These are phyloP conservation scores for Rauvolfia tetraphylla DNA, from an alignment of 257 asterid species.

Conservation along the genomic window DNA sequence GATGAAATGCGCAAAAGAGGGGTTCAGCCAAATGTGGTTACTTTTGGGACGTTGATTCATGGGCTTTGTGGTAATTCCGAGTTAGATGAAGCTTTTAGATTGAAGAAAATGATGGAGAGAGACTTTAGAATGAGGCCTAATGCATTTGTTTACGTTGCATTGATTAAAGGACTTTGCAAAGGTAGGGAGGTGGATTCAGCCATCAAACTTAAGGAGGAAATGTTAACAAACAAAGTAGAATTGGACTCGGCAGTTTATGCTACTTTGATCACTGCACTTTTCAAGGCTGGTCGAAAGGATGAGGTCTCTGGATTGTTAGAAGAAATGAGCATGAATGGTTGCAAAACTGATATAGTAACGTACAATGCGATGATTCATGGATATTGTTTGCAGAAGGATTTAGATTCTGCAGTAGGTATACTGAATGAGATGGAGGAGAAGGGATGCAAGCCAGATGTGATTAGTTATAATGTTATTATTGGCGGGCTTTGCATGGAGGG, in stretches of 20 bases:
- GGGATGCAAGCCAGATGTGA: slow-evolving; percentile 60
- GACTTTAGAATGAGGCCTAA: slow-evolving; percentile 45
- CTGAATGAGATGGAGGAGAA: slow-evolving; percentile 58
- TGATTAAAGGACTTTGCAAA: slow-evolving; percentile 68
- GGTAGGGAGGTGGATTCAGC: slow-evolving; percentile 36
- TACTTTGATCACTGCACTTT: slow-evolving; percentile 58
- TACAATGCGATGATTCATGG: slow-evolving; percentile 65
- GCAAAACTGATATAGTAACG: slow-evolving; percentile 54
- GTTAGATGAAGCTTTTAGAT: slow-evolving; percentile 38
- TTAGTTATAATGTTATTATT: slow-evolving; percentile 36
- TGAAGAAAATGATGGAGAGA: slow-evolving; percentile 59
- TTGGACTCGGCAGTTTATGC: slow-evolving; percentile 61
- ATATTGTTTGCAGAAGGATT: slow-evolving; percentile 54
- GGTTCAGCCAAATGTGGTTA: slow-evolving; percentile 53
- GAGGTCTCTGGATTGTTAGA: slow-evolving; percentile 40
- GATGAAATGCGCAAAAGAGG: slow-evolving; percentile 62
- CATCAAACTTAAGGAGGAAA: slow-evolving; percentile 55
- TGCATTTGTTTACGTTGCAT: slow-evolving; percentile 43
- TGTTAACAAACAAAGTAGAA: slow-evolving; percentile 47
- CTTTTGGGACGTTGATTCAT: slow-evolving; percentile 67
- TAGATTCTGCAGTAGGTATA: slow-evolving; percentile 48
- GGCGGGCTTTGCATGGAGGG: slow-evolving; percentile 51
- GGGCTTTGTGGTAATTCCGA: slow-evolving; percentile 44
- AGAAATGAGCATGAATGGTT: slow-evolving; percentile 59
- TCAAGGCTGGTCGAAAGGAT: slow-evolving; percentile 50